Base-by-base conservation (phyloP, 1,284 basidiomycete species). In the Ganoderma lingzhi region DNA sequence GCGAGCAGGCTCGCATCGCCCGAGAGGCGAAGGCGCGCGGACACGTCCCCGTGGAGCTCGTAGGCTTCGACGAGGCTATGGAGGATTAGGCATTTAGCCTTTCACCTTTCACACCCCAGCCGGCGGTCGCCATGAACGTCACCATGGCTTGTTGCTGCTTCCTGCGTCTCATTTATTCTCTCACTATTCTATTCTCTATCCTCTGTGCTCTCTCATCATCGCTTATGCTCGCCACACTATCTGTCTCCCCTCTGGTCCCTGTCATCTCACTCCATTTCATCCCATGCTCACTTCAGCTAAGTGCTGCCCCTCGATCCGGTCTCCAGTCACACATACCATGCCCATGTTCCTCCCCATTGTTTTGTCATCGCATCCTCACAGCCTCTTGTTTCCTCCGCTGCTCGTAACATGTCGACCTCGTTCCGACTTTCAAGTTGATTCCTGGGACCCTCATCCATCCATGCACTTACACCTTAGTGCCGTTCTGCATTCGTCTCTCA, bases 51-150 rank as follows among this genome's bases (percentile, higher is more conserved):
- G 71, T 74, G 53, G 74, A 73, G 15, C 70, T 72, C 6, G 74
- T 81, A 51, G 78, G 83, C 5, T 88, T 93, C 68, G 83, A 83
- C 48, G 88, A 84, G 63, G 89, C 91, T 60, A 85, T 84, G 76
- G 85, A 90, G 77, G 80, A 84, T 72, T 90, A 63, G 53, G 62
- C 63, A 32, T 41, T 53, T 9, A 39, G 58, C 59, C 39, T 23
- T 23, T 23, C 51, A 30, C 23, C n/a, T 4, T 59, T 39, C 19
- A 19, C 17, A 39, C 10, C 35, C 32, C 35, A 19, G 23, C 51
- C 63, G n/a, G 19, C 73, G 77, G 74, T 63, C 61, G 45, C 42
- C 63, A 60, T 62, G 41, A 8, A 35, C 8, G 35, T 35, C 35
- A 55, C 55, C 53, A 66, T 67, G 39, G 51, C n/a, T 15, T 42